A percentile compares a stretch with the other conserved stretches of the same genome.
Evolutionary conservation across 2,329 filamentous ascomycete genomes (phyloP).

Genomic region (Ascosphaera pollenicola): DNA sequence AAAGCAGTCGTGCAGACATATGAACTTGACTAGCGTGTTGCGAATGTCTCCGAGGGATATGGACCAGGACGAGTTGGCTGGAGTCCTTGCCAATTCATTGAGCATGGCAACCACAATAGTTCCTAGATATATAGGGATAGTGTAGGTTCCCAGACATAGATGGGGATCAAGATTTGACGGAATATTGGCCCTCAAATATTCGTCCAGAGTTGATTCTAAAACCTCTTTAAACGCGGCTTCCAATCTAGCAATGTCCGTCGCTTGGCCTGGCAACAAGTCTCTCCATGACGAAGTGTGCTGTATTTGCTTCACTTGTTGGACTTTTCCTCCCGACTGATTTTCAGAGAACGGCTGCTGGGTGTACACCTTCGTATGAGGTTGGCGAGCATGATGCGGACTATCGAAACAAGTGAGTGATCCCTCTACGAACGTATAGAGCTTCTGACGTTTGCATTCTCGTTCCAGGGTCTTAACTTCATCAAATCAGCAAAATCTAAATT

Average conservation of each 20-base stretch:
- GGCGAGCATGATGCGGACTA: slow-evolving; percentile 2
- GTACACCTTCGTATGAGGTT: neutral
- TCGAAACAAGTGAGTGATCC: slow-evolving; percentile 2
- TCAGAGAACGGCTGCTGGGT: slow-evolving; percentile 1
- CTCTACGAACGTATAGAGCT: slow-evolving; percentile 4
- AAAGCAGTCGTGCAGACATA: slow-evolving; percentile 7
- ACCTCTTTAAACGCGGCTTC: slow-evolving; percentile 5
- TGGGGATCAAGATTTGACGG: neutral
- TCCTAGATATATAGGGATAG: slow-evolving; percentile 2
- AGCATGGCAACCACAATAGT: slow-evolving; percentile 3
- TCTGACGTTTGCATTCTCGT: neutral
- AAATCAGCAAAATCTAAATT: neutral
- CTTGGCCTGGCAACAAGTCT: slow-evolving; percentile 6
- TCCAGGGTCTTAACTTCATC: neutral
- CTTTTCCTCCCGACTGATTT: neutral
- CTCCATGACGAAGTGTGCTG: slow-evolving; percentile 5
- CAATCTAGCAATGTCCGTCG: slow-evolving; percentile 6
- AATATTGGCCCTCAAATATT: slow-evolving; percentile 1
- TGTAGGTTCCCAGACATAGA: neutral
- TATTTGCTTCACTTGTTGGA: neutral
- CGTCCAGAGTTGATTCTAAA: slow-evolving; percentile 5
- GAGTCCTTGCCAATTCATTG: neutral
- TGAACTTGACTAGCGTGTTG: slow-evolving; percentile 3
- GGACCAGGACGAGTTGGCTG: slow-evolving; percentile 3
- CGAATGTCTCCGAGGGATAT: slow-evolving; percentile 3